Percentiles rank a stretch among this genome's conserved stretches.
phyloP scores from a whole-genome alignment of 768 basidiomycete genomes.

The Macrolepiota albuminosa region DNA sequence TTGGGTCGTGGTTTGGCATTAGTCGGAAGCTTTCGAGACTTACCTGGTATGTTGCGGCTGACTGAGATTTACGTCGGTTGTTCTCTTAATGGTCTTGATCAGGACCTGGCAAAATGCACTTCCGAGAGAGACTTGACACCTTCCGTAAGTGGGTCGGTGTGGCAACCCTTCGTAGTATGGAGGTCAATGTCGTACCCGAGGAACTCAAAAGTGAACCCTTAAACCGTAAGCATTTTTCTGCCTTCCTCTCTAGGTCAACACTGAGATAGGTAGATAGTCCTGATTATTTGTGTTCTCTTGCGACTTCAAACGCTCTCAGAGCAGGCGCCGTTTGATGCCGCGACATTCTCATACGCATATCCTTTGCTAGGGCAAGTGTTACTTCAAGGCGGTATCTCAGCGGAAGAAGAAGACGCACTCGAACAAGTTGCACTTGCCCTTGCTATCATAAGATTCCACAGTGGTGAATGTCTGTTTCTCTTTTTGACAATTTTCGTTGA shows the following conservation, averaged over 20 bases:
- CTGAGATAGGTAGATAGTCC: slow-evolving; percentile 35
- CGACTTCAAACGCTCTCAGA: no score
- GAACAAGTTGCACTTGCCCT: slow-evolving; percentile 74
- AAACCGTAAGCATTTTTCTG: slow-evolving; percentile 37
- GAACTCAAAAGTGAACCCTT: slow-evolving; percentile 71
- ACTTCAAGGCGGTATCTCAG: slow-evolving; percentile 59
- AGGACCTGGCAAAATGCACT: slow-evolving; percentile 69
- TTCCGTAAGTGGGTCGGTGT: slow-evolving; percentile 74
- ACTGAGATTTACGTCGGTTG: background rate
- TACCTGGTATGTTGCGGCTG: slow-evolving; percentile 58
- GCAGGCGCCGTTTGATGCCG: no score
- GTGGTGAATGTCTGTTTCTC: slow-evolving; percentile 61
- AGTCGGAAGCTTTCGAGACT: slow-evolving; percentile 67
- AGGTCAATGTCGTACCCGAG: slow-evolving; percentile 62
- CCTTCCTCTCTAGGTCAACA: no score
- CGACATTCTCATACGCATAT: no score
- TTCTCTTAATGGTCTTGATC: slow-evolving; percentile 2
- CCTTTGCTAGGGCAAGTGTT: slow-evolving; percentile 68
- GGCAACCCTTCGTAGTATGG: slow-evolving; percentile 73
- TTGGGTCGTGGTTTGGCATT: slow-evolving; percentile 56
- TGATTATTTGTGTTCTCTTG: no score
- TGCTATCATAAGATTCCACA: slow-evolving; percentile 67
- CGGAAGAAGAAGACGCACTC: slow-evolving; percentile 66
- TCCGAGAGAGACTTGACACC: slow-evolving; percentile 69
- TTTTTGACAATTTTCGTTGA: background rate